Base-by-base conservation (phyloP, 169 alveolate species). In the Plasmodium coatneyi region DNA sequence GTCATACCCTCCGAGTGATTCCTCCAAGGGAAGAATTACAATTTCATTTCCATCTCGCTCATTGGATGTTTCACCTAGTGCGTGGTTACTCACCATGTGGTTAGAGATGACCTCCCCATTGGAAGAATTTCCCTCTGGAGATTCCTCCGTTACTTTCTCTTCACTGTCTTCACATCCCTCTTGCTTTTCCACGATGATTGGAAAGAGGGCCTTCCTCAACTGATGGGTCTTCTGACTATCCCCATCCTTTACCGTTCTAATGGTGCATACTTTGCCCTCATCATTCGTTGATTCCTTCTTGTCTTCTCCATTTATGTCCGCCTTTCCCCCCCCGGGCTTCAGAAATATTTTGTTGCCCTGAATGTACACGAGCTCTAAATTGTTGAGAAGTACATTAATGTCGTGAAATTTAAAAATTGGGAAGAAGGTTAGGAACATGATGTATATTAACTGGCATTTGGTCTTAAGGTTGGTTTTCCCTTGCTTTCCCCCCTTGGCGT, bases 341-440 rank as follows among this genome's bases (percentile, higher is more conserved):
- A 82, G 12, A 19, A 32, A 54, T 4, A 90, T 81, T 60, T 80
- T 70, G 32, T 81, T 49, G 74, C 22, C 70, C 7, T 43, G 32
- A 71, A 90, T 80, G 34, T 39, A 7, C 7, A 80, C 16, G 22
- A 34, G 14, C 54, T 90, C 80, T 52, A 90, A 43, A 46, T 90
- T 90, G n/a, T 90, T 80, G 46, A 90, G 43, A 1, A 90, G 46
- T 70, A 43, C 52, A 19, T 19, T 80, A 34, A 90, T 66, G 54
- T 90, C 92, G 54, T 90, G 56, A 22, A 90, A 71, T 46, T 90
- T 90, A 81, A 90, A 90, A 71, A 80, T 70, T 6, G 95, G 95
- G 66, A 90, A 90, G 76, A 90, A 90, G 6, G 95, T 90, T 60
- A 80, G 7, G 54, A 90, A 80, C 95, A 90, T 80, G n/a, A 90